A percentile compares a stretch with the other conserved stretches of the same genome.
Conservation (phyloP, 306 rosid genomes). For the Erythrophleum fordii region DNA sequence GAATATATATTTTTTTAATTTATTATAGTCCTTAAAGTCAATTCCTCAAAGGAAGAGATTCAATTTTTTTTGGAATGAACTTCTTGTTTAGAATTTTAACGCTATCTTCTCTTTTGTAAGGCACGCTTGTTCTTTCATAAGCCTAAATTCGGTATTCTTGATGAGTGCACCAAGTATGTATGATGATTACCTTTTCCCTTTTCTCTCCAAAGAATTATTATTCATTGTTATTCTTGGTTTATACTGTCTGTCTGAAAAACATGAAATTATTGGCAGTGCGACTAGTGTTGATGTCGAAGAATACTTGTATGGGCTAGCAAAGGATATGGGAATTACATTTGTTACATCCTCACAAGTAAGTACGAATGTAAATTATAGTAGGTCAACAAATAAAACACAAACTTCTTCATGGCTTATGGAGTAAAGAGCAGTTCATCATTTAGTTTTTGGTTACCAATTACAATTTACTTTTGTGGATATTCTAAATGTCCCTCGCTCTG, state of each 20-base stretch:
- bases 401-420: neutral
- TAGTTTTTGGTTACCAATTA: constrained; percentile 15
- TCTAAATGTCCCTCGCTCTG: constrained; percentile 23
- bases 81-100: constrained; percentile 40
- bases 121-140: constrained; percentile 97
- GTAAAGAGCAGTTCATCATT: constrained; percentile 10
- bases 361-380: constrained; percentile 2
- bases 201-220: constrained; percentile 1
- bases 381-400: neutral
- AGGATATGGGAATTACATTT: constrained; percentile 81
- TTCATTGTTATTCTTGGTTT: constrained; percentile 27
- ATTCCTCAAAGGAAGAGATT: constrained; percentile 19
- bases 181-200: constrained; percentile 31
- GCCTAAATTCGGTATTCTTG: constrained; percentile 93
- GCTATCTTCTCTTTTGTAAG: constrained; percentile 49
- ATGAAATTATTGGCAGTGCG: constrained; percentile 62
- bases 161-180: constrained; percentile 97
- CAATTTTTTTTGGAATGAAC: neutral
- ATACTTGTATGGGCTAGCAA: constrained; percentile 88
- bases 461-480: constrained; percentile 8
- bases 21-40: constrained; percentile 5
- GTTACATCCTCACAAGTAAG: constrained; percentile 97
- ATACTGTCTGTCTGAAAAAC: constrained; percentile 26
- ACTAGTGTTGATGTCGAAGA: constrained; percentile 98
- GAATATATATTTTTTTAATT: neutral